Conservation (phyloP, 768 basidiomycete genomes). For the Boletus pseudopeckii region DNA sequence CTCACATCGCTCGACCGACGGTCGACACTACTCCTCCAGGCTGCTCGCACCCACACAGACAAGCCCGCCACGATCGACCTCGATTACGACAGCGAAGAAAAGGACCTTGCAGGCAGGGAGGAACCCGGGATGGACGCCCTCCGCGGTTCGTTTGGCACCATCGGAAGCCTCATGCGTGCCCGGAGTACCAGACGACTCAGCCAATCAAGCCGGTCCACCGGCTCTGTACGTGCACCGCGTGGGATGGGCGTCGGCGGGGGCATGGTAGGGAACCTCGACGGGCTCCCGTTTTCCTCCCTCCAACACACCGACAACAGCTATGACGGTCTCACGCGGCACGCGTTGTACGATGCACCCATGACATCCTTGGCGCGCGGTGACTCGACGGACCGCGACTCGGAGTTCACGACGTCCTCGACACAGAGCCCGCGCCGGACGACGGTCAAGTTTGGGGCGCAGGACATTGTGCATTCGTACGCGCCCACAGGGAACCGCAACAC, state of each 20-base stretch:
- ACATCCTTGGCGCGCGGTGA: conserved; percentile 35
- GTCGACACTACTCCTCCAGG: conserved; percentile 87
- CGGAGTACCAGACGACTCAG: conserved; percentile 52
- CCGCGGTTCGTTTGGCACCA: conserved; percentile 84
- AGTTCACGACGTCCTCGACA: conserved; percentile 25
- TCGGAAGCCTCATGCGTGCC: conserved; percentile 86
- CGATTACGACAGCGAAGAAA: conserved; percentile 57
- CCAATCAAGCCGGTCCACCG: conserved; percentile 38
- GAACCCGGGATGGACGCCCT: conserved; percentile 93
- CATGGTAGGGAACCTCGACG: conserved; percentile 27
- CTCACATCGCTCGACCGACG: conserved; percentile 82
- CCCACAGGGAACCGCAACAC: conserved; percentile 49
- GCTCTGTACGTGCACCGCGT: conserved; percentile 19
- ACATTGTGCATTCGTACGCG: conserved; percentile 73
- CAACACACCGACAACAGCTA: conserved; percentile 35
- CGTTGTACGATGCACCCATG: conserved; percentile 87
- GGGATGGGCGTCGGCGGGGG: conserved; percentile 25
- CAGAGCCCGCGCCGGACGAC: conserved; percentile 43
- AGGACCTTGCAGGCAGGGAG: conserved; percentile 56
- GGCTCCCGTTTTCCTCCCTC: conserved; percentile 20
- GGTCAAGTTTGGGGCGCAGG: conserved; percentile 75
- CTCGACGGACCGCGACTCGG: conserved; percentile 40
- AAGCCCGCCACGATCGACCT: conserved; percentile 32
- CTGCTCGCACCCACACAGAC: conserved; percentile 70
- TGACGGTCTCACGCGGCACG: conserved; percentile 67